Evolutionary conservation across 495 filamentous ascomycete species (phyloP), one percentile per base, ranked within the genome.

Genomic region (Hypoxylon trugodes): DNA sequence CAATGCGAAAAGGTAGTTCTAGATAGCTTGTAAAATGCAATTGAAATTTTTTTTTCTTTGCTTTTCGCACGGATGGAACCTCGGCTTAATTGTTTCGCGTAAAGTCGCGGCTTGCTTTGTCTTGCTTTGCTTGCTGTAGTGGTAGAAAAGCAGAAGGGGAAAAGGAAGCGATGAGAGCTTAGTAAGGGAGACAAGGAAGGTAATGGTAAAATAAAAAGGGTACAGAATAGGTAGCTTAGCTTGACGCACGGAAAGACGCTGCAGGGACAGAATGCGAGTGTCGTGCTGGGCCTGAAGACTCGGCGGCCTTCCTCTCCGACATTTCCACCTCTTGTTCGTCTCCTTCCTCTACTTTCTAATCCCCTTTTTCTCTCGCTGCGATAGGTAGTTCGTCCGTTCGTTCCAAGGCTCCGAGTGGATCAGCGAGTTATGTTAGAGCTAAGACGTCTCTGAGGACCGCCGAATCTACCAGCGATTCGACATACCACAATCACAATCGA

Each of bases 171-270:
- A 42, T 13, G 33, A 59, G 37, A 40, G 65, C 54, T 56, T 54
- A 67, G 61, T 2, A 57, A 4, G 53, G 0, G 24, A 19, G 21
- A 15, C 5, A 46, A 35, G 2, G 2, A 19, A 8, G 36, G 22
- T 33, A 41, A 30, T 40, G 8, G 35, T 49, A 60, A 54, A 47
- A 25, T 38, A 52, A 57, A 49, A 51, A 50, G 45, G 46, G 25
- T 22, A 56, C 26, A 41, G 36, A 38, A 35, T 13, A 48, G 35
- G 30, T 47, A 50, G 51, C 51, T 66, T 56, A 54, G 64, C 55
- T 68, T 65, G 49, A 72, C 77, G 73, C 76, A 81, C 78, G 78
- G 71, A 81, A 81, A 71, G 78, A 79, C 55, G 76, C 76, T 69
- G 75, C 73, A 72, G 78, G 76, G 49, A 76, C 72, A 30, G 77